Conservation (phyloP, 1,139 yeast species). For the Yamadazyma aaseri region DNA sequence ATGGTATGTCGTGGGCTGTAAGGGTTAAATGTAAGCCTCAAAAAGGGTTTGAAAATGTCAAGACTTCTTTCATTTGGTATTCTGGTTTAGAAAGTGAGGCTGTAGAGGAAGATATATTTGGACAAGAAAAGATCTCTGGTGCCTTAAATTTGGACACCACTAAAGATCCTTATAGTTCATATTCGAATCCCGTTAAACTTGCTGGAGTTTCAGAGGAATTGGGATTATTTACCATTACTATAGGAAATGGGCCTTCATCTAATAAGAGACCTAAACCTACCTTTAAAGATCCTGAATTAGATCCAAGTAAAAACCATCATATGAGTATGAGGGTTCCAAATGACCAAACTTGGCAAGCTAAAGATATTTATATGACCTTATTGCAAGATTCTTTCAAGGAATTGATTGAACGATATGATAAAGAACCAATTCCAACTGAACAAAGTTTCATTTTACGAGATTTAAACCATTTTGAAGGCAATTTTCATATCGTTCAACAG, state of each 20-base stretch:
- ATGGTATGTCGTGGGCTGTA: constrained; percentile 77
- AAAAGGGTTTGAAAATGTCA: constrained; percentile 44
- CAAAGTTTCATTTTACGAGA: constrained; percentile 61
- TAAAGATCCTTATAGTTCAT: constrained; percentile 25
- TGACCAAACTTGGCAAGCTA: constrained; percentile 76
- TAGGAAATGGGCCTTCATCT: constrained; percentile 46
- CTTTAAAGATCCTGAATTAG: constrained; percentile 29
- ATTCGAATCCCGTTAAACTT: constrained; percentile 37
- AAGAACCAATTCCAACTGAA: constrained; percentile 40
- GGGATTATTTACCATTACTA: constrained; percentile 51
- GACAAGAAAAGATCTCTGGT: constrained; percentile 26
- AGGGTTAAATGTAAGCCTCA: constrained; percentile 64
- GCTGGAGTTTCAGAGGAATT: constrained; percentile 56
- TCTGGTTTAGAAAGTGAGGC: constrained; percentile 65
- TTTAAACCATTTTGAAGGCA: constrained; percentile 63
- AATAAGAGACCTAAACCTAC: constrained; percentile 39
- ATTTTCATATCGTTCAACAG: constrained; percentile 76
- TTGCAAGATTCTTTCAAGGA: constrained; percentile 64
- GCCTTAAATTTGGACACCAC: constrained; percentile 32
- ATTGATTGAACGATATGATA: constrained; percentile 38
- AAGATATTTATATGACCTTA: constrained; percentile 69
- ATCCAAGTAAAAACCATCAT: constrained; percentile 62
- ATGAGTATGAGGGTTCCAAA: constrained; percentile 69
- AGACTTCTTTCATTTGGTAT: constrained; percentile 74
- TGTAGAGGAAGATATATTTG: constrained; percentile 14